These are phyloP conservation scores for Sanghuangporus sanghuang DNA, from an alignment of 1,284 basidiomycete genomes.

Conservation along the genomic window DNA sequence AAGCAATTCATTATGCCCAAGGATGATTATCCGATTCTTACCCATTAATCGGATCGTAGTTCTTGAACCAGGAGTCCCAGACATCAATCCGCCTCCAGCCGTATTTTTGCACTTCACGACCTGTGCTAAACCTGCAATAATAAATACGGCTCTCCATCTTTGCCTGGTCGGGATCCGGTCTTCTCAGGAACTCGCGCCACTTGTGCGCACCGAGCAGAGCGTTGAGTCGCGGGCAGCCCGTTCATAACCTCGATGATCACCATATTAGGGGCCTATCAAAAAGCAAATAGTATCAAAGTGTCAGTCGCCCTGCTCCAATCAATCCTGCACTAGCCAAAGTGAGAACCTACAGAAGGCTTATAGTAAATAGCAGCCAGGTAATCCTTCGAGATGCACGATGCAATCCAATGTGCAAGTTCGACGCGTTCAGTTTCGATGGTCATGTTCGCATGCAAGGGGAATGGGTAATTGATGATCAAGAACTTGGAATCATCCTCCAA, in stretches of 20 bases:
- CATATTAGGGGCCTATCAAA: conserved; percentile 52
- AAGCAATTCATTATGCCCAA: neutral
- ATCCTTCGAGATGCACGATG: conserved; percentile 43
- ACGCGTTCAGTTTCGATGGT: conserved; percentile 43
- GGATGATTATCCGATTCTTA: conserved; percentile 20
- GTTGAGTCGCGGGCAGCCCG: conserved; percentile 32
- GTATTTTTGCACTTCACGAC: conserved; percentile 39
- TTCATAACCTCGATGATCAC: conserved; percentile 57
- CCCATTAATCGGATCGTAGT: conserved; percentile 39
- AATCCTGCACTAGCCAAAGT: neutral
- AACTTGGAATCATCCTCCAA: conserved; percentile 52
- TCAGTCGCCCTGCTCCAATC: neutral
- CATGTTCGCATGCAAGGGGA: conserved; percentile 46
- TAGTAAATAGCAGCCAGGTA: conserved; percentile 45
- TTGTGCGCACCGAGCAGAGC: conserved; percentile 56
- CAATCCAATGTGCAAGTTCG: conserved; percentile 58
- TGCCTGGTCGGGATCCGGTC: conserved; percentile 39
- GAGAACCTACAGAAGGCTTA: conserved; percentile 52
- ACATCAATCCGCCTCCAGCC: conserved; percentile 60
- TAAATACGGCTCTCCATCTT: conserved; percentile 43
- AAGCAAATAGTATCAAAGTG: neutral
- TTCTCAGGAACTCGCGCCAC: conserved; percentile 50
- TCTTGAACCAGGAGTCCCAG: conserved; percentile 48
- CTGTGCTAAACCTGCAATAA: conserved; percentile 43
- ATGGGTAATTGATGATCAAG: conserved; percentile 56